Percentiles rank a stretch among this genome's conserved stretches.
These are phyloP conservation scores for Dentipellis sp. DNA, from an alignment of 768 basidiomycete genomes.

Conservation along the genomic window DNA sequence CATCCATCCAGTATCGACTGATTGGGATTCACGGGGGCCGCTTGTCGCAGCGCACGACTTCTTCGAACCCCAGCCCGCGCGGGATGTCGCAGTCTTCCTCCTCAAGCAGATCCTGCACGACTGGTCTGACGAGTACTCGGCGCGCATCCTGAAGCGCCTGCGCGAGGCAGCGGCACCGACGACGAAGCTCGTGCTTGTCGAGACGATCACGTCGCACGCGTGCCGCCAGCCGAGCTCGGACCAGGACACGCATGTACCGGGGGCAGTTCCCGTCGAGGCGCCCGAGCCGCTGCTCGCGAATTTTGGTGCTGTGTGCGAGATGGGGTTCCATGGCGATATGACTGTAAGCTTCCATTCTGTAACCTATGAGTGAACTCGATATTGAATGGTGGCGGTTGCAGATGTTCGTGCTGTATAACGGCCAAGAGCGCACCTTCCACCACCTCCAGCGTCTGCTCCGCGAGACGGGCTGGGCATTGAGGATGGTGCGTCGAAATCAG, in stretches of 20 bases:
- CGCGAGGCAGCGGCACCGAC: too few relatives aligned
- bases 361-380: too few relatives aligned
- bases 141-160: too few relatives aligned
- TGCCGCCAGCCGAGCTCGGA: slow-evolving; percentile 2
- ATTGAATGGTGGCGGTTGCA: too few relatives aligned
- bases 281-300: slow-evolving; percentile 22
- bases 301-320: slow-evolving; percentile 7
- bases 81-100: slow-evolving; percentile 14
- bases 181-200: too few relatives aligned
- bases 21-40: neutral
- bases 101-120: too few relatives aligned
- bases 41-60: neutral
- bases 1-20: neutral
- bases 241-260: slow-evolving; percentile 16
- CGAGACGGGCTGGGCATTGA: too few relatives aligned
- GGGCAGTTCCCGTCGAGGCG: slow-evolving; percentile 9
- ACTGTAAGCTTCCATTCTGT: slow-evolving; percentile 16
- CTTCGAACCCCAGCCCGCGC: neutral
- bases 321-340: neutral
- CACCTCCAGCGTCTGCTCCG: too few relatives aligned
- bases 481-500: too few relatives aligned
- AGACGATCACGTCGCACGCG: slow-evolving; percentile 24
- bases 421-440: too few relatives aligned
- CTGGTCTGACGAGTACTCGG: too few relatives aligned
- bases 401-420: too few relatives aligned